Conservation (phyloP, 495 filamentous ascomycete genomes). For the Amphirosellinia nigrospora region DNA sequence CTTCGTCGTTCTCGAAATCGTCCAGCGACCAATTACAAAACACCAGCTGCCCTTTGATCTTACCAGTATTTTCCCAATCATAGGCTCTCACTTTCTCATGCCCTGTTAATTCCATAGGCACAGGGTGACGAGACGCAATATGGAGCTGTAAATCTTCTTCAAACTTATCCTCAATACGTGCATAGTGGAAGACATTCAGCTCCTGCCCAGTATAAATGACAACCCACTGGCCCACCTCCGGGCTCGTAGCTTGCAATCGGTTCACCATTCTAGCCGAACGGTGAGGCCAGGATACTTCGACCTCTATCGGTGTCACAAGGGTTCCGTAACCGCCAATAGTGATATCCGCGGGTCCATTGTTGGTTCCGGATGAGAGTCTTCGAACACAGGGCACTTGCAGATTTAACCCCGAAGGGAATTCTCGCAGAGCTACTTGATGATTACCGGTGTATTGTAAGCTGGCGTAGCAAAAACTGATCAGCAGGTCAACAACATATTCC, state of each 20-base stretch:
- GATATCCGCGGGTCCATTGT: neutral
- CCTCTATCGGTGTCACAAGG: conserved; percentile 23
- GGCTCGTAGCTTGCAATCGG: neutral
- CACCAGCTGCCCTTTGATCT: conserved; percentile 28
- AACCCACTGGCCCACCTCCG: conserved; percentile 33
- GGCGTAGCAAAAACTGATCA: conserved; percentile 81
- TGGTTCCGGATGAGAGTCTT: neutral
- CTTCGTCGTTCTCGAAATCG: conserved; percentile 24
- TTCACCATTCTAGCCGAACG: conserved; percentile 9
- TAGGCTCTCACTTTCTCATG: neutral
- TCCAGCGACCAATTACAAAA: conserved; percentile 45
- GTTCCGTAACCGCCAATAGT: neutral
- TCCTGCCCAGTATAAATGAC: conserved; percentile 22
- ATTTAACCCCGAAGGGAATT: conserved; percentile 72
- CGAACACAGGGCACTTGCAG: conserved; percentile 65
- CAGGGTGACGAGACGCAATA: conserved; percentile 26
- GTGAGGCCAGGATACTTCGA: conserved; percentile 22
- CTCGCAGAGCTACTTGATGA: conserved; percentile 45
- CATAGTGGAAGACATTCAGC: conserved; percentile 29
- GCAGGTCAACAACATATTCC: conserved; percentile 83
- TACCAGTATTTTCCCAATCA: neutral
- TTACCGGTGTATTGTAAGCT: conserved; percentile 39
- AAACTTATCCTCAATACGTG: conserved; percentile 22
- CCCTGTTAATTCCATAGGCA: conserved; percentile 1
- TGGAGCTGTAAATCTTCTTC: conserved; percentile 11